Conservation (phyloP, 108 stramenopile genomes). For the Nannochloropsis granulata region DNA sequence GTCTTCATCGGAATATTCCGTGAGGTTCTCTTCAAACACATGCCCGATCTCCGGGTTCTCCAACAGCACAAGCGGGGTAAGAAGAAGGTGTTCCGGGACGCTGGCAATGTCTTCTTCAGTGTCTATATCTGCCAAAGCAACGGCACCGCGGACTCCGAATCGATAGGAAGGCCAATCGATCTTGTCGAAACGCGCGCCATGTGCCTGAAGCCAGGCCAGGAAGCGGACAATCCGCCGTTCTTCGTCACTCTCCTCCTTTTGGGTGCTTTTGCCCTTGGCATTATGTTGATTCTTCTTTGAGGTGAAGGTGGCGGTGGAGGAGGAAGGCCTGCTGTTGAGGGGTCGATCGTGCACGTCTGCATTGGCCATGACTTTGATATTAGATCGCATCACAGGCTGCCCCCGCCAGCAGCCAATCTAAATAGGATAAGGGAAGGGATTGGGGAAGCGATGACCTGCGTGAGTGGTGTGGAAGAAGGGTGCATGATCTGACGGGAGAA, state of each 20-base stretch:
- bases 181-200: constrained; percentile 14
- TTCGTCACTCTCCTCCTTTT: not conserved
- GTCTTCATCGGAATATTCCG: constrained; percentile 26
- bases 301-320: too few relatives aligned
- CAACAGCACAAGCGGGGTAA: constrained; percentile 27
- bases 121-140: constrained; percentile 17
- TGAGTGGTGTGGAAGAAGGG: too few relatives aligned
- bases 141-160: constrained; percentile 18
- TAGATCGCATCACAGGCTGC: too few relatives aligned
- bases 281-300: too few relatives aligned
- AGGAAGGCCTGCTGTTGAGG: too few relatives aligned
- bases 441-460: too few relatives aligned
- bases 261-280: not conserved
- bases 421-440: too few relatives aligned
- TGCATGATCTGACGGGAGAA: not conserved
- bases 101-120: constrained; percentile 19
- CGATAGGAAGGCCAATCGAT: constrained; percentile 16
- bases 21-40: constrained; percentile 7
- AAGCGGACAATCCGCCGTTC: not conserved
- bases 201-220: constrained; percentile 3
- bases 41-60: constrained; percentile 26
- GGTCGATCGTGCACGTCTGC: too few relatives aligned
- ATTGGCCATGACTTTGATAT: too few relatives aligned
- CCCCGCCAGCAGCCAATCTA: too few relatives aligned
- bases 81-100: constrained; percentile 13